These are phyloP conservation scores for Endogone sp. DNA, from an alignment of 192 early-diverging fungal species.

Conservation along the genomic window DNA sequence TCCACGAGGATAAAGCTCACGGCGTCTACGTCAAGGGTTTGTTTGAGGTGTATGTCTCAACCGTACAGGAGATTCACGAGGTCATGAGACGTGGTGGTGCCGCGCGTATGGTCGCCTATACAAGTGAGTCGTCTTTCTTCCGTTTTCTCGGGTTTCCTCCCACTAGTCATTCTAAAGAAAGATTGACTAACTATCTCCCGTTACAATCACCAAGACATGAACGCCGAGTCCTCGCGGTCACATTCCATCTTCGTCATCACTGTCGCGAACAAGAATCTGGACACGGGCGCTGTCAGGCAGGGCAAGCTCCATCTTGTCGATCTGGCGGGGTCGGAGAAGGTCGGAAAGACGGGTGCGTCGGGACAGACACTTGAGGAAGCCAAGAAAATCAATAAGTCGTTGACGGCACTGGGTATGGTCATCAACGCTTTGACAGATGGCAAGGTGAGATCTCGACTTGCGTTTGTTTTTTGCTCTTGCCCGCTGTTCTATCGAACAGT, in stretches of 20 bases:
- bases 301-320: slow-evolving; percentile 96
- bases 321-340: slow-evolving; percentile 99
- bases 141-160: background rate
- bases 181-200: background rate
- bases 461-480: background rate
- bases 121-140: slow-evolving; percentile 57
- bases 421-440: slow-evolving; percentile 99
- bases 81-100: slow-evolving; percentile 92
- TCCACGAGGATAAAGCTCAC: slow-evolving; percentile 94
- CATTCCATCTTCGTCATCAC: slow-evolving; percentile 98
- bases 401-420: slow-evolving; percentile 98
- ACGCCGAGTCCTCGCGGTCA: slow-evolving; percentile 95
- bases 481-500: background rate
- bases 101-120: slow-evolving; percentile 85
- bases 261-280: slow-evolving; percentile 92
- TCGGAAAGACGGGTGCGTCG: slow-evolving; percentile 94
- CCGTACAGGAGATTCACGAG: slow-evolving; percentile 93
- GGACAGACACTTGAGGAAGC: slow-evolving; percentile 98
- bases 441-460: slow-evolving; percentile 62
- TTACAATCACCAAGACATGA: slow-evolving; percentile 75
- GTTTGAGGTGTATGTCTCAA: slow-evolving; percentile 95
- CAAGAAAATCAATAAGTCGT: slow-evolving; percentile 99
- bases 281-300: slow-evolving; percentile 82
- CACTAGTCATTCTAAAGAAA: slow-evolving; percentile 4
- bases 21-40: slow-evolving; percentile 99